Evolutionary conservation across 768 basidiomycete species (phyloP), one percentile per base, ranked within the genome.

Genomic region (Phaeolepiota aurea): DNA sequence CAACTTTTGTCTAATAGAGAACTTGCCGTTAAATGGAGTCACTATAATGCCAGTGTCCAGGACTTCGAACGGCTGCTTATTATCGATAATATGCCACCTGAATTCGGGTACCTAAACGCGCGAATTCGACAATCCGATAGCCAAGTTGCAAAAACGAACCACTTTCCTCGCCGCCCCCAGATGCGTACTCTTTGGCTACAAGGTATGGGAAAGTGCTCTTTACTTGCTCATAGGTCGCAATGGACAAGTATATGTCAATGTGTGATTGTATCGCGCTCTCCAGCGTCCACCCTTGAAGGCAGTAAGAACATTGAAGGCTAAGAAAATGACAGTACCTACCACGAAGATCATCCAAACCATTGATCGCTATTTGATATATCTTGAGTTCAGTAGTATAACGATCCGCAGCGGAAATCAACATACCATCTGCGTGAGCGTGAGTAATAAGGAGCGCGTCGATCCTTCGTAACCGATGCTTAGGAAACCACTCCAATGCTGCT

Each of bases 341-440:
- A 67, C 90, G 71, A 25, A 93, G 64, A 58, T 94, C 91, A 61
- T 94, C 91, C 42, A 94, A 59, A 2, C 91, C 91, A 52, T 90
- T 89, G 66, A 90, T 87, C 4, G 91, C 90, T 70, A 44, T 30
- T 38, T 12, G 10, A 22, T 40, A 37, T 4, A 31, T 20, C 14
- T 23, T 44, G 35, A 46, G 11, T 13, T 44, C n/a, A 37, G 33
- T 16, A n/a, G 9, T 35, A 19, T 15, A 15, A 14, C 4, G 15
- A 20, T 19, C n/a, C 21, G n/a, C 20, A 11, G 10, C 39, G 3
- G 42, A 13, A 40, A 34, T 15, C 14, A 20, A 40, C 62, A 30
- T 45, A 71, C 69, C 86, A 60, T 89, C 87, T 25, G 87, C 85
- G 62, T 93, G 91, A 5, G 87, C 79, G 59, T 93, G 90, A 0